Percentiles rank a stretch among this genome's conserved stretches.
phyloP scores from a whole-genome alignment of 2,329 filamentous ascomycete species.

The Penicillium sp. region DNA sequence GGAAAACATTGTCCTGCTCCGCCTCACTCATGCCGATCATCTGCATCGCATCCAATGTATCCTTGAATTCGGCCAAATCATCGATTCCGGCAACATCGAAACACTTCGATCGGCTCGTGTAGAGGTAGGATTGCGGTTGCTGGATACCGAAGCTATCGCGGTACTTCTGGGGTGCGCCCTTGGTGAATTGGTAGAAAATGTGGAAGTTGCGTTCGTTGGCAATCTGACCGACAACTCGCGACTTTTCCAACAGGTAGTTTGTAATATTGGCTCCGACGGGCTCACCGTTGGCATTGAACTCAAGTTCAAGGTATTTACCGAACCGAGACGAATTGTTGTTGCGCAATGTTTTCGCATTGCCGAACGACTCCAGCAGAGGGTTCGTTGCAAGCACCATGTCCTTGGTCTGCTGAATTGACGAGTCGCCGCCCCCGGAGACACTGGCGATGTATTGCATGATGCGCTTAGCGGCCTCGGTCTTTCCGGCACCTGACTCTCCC shows the following conservation, averaged over 20 bases:
- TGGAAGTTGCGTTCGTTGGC: conserved; percentile 96
- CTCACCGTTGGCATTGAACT: conserved; percentile 89
- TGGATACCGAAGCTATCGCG: conserved; percentile 87
- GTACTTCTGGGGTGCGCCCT: conserved; percentile 85
- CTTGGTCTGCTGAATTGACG: conserved; percentile 93
- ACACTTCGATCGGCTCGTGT: conserved; percentile 92
- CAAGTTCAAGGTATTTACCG: conserved; percentile 95
- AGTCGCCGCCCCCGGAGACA: conserved; percentile 80
- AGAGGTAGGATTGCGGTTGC: conserved; percentile 86
- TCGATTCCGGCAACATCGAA: conserved; percentile 93
- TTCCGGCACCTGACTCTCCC: conserved; percentile 95
- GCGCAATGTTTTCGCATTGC: conserved; percentile 94
- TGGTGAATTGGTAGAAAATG: conserved; percentile 99
- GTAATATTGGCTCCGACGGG: conserved; percentile 96
- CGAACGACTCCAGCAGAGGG: conserved; percentile 93
- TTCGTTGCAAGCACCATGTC: conserved; percentile 99
- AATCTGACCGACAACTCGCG: conserved; percentile 92
- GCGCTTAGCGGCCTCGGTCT: conserved; percentile 96
- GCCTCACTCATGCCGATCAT: conserved; percentile 83
- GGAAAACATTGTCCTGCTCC: conserved; percentile 95
- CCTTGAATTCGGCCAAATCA: conserved; percentile 81
- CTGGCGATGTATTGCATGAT: conserved; percentile 99
- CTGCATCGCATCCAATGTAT: conserved; percentile 92
- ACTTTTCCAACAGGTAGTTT: conserved; percentile 95
- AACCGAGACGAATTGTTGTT: conserved; percentile 99